phyloP scores from a whole-genome alignment of 768 basidiomycete species.

The Heimioporus sp. region DNA sequence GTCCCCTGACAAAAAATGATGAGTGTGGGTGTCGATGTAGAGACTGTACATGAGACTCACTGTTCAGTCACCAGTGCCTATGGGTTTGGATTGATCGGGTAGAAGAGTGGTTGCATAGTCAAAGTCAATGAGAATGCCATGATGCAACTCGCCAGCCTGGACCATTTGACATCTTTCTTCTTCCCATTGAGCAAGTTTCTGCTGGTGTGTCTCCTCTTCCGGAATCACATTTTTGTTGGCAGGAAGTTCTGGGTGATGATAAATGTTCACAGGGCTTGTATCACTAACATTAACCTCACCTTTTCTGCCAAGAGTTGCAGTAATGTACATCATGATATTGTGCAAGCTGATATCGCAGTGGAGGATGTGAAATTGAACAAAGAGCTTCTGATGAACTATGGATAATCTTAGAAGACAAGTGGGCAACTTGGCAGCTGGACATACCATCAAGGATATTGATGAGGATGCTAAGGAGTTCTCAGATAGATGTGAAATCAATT shows the following conservation, averaged over 20 bases:
- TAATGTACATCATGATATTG: background rate
- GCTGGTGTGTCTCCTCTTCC: background rate
- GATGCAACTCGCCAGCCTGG: background rate
- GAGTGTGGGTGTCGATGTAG: too few species aligned
- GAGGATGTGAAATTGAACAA: background rate
- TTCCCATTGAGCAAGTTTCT: background rate
- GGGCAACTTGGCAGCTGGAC: background rate
- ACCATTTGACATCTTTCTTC: background rate
- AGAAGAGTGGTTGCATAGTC: background rate
- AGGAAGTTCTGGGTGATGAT: too few species aligned
- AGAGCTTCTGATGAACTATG: background rate
- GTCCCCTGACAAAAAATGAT: too few species aligned
- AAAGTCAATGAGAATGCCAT: slow-evolving; percentile 3
- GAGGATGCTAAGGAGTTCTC: background rate
- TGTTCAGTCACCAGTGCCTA: too few species aligned
- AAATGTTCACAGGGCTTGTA: too few species aligned
- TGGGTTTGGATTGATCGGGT: too few species aligned
- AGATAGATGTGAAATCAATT: background rate
- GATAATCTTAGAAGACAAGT: background rate
- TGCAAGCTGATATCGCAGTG: background rate
- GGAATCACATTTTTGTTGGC: too few species aligned
- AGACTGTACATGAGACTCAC: too few species aligned
- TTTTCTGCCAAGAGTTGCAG: background rate
- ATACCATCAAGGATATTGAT: background rate
- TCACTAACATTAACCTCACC: background rate